Base-by-base conservation (phyloP, 1,284 basidiomycete species). In the Sporisorium graminicola region DNA sequence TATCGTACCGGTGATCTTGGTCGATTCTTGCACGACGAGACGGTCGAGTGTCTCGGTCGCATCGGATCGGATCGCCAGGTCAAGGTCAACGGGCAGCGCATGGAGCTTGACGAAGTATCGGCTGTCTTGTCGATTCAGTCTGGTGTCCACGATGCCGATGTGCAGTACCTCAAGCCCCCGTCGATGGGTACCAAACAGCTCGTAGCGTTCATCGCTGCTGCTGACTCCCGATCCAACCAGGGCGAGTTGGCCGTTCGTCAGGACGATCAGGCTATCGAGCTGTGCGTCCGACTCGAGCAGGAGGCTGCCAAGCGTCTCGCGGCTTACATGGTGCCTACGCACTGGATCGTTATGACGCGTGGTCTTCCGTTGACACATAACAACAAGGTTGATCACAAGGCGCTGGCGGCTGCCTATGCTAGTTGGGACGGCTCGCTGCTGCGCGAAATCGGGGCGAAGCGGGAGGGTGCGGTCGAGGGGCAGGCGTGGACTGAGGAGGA, bases 1-100 rank as follows among this genome's bases (percentile, higher is more conserved):
- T 85, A 85, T 53, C 71, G 82, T 16, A 85, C 84, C 0, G 84
- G 84, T 35, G 84, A 85, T 49, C 77, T 82, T 3, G 84, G 82
- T 12, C 78, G 83, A n/a, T 63, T 85, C 57, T 62, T 85, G 29
- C 55, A 55, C 22, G 78, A 84, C 35, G 80, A 78, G 14, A 72
- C 58, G 6, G 66, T 85, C 61, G 82, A 84, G 58, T 83, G 77
- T 51, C 72, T 85, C 6, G 84, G 84, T 26, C 74, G 84, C 12
- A 77, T 81, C 42, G 74, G 70, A 2, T 71, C 74, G 12, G 81
- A 79, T 56, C 78, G 77, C 5, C 83, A 84, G 50, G 82, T 85
- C 61, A 85, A 85, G 70, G 65, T 85, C 49, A 85, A 85, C 44
- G 82, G 82, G 3, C 83, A 85, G 71, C 76, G 84, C 16, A 82